Conservation (phyloP, 2,329 filamentous ascomycete genomes). For the Allantophomopsis cytisporea region DNA sequence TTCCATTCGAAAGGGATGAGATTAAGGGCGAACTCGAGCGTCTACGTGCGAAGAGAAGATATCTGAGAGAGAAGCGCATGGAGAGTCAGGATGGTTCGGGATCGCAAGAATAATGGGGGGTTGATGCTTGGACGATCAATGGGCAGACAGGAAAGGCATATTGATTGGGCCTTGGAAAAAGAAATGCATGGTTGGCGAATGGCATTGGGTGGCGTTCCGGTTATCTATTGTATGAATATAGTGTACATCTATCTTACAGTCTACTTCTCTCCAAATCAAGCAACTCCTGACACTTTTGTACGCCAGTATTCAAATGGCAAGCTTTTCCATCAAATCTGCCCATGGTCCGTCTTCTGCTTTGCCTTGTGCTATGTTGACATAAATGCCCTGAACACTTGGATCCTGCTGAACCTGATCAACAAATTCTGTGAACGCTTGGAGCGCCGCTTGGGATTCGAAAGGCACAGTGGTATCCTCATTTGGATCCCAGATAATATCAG, state of each 20-base stretch:
- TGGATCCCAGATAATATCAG: conserved; percentile 74
- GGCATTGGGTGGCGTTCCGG: neutral
- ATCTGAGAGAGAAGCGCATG: conserved; percentile 20
- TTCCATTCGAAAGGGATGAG: conserved; percentile 68
- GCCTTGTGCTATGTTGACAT: conserved; percentile 51
- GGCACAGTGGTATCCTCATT: conserved; percentile 66
- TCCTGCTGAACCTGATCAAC: conserved; percentile 49
- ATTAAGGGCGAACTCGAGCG: conserved; percentile 54
- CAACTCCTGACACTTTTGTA: conserved; percentile 20
- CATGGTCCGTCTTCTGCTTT: conserved; percentile 36
- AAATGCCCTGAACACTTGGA: conserved; percentile 64
- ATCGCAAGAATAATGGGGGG: neutral
- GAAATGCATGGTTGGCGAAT: conserved; percentile 9
- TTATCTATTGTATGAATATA: conserved; percentile 1
- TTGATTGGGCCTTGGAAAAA: conserved; percentile 1
- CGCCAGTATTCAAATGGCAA: conserved; percentile 25
- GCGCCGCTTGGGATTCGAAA: conserved; percentile 41
- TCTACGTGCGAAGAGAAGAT: conserved; percentile 14
- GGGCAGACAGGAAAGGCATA: neutral
- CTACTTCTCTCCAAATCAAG: neutral
- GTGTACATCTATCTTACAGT: conserved; percentile 6
- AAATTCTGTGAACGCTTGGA: conserved; percentile 44
- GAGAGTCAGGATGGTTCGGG: conserved; percentile 1
- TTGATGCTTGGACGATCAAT: neutral
- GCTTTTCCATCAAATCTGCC: conserved; percentile 35